Base-by-base conservation (phyloP, 805 yeast species). In the Candida michaelii region DNA sequence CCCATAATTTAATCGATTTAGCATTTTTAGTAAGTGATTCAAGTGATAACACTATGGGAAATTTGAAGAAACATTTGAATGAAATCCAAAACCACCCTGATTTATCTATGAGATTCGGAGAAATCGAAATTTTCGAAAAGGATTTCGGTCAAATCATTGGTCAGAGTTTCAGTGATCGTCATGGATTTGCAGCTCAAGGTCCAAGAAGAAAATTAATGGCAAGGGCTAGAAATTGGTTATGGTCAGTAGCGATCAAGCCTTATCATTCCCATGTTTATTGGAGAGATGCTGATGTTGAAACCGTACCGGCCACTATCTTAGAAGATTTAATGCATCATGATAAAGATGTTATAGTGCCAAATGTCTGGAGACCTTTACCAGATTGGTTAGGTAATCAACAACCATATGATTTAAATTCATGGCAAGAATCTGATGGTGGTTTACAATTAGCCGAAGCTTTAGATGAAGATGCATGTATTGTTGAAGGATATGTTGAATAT, bases 201-300 rank as follows among this genome's bases (percentile, higher is more conserved):
- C 95, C 95, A 34, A 76, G 98, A 60, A 74, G 98, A 56, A 91
- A 91, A 62, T 74, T 89, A 52, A 91, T 91, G 98, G 98, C 95
- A 4, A 75, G 89, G 45, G 97, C 97, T 5, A 76, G 98, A 61
- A 91, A 91, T 63, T 91, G 98, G 98, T 69, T 91, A 32, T 79
- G 89, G 59, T 71, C 91, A 0, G 89, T 85, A 5, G 95, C 96
- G 1, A 63, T 91, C 38, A 83, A 82, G 60, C 97, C 98, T 1
- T 82, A 91, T 60, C 98, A 91, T 60, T 82, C 95, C 6, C 89
- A 90, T 85, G 97, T 91, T 6, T 89, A 90, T 62, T 91, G 98
- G 98, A 74, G 98, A 64, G 98, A 91, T 68, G 96, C 93, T 10
- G 98, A 91, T 63, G 96, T 91, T n/a, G 96, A 90, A 60, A 82